Base-by-base conservation (phyloP, 2,329 filamentous ascomycete species). In the Scedosporium boydii region DNA sequence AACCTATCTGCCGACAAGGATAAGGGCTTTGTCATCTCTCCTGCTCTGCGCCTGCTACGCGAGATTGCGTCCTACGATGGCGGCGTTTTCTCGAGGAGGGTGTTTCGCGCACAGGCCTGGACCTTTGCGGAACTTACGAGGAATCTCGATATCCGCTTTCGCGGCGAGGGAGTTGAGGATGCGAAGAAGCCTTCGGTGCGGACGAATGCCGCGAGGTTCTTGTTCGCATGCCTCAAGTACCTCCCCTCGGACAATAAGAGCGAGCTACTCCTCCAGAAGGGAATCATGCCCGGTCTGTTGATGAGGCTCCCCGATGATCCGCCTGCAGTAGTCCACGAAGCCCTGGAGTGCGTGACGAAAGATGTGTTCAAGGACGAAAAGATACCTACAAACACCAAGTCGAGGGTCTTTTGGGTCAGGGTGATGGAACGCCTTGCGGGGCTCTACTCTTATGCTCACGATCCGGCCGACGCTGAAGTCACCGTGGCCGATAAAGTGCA, bases 21-120 rank as follows among this genome's bases (percentile, higher is more conserved):
- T 58, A 96, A 96, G 70, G 91, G 92, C 46, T 91, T 90, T 73
- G 79, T 98, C 63, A 93, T 97, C 64, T 95, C 91, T 2, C 93
- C 95, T 0, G 93, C 90, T 26, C 77, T 99, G 63, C 87, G 93
- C 63, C 77, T 99, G 60, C 81, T 99, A 64, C 90, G 88, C 60
- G 93, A 99, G 75, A 82, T 93, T n/a, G 85, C 91, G 16, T 86
- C 82, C 62, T 89, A 96, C 66, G 93, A 98, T 73, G 92, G 92
- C 16, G 96, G 95, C 14, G 84, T 86, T 51, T 81, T 92, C 62
- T 91, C 93, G 29, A 87, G 85, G 67, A 82, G 87, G 56, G 81
- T 97, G 41, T 96, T 96, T 72, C 82, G 88, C 60, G 87, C 87
- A 38, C 84, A 91, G 67, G 87, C 91, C 68, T 87, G 86, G 64